Percentiles rank a stretch among this genome's conserved stretches.
These are phyloP conservation scores for Vickermania ingenoplastis DNA, from an alignment of 208 protist genomes.

Conservation along the genomic window DNA sequence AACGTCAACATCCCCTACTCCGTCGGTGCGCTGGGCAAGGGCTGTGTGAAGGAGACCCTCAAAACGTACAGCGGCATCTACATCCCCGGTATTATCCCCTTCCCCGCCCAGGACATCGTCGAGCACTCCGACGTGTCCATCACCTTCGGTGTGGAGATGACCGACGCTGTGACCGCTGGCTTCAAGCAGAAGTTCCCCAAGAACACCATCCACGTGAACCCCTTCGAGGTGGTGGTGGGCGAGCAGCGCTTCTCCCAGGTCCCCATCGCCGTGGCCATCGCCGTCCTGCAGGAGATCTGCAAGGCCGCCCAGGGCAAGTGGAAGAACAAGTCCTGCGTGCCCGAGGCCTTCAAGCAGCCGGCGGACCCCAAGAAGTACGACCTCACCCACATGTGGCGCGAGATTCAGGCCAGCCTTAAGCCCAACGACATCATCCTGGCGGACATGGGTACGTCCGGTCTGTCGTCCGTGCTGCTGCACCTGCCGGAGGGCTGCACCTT, in stretches of 20 bases:
- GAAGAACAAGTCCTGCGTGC: too few species aligned
- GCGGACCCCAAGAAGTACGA: slow-evolving; percentile 12
- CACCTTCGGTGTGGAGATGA: background rate
- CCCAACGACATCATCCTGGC: slow-evolving; percentile 29
- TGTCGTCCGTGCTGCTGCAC: slow-evolving; percentile 13
- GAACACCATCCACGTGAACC: too few species aligned
- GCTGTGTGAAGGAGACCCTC: slow-evolving; percentile 27
- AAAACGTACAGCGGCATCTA: slow-evolving; percentile 44
- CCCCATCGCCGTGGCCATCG: slow-evolving; percentile 34
- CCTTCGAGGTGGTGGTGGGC: background rate
- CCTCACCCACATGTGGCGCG: slow-evolving; percentile 27
- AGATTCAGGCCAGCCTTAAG: slow-evolving; percentile 19
- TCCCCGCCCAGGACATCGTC: slow-evolving; percentile 10
- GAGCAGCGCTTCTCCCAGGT: background rate
- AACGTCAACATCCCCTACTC: slow-evolving; percentile 31
- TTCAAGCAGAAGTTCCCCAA: slow-evolving; percentile 6
- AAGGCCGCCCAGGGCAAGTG: slow-evolving; percentile 13
- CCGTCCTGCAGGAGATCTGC: slow-evolving; percentile 16
- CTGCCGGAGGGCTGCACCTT: slow-evolving; percentile 15
- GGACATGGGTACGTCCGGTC: slow-evolving; percentile 35
- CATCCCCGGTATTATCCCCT: slow-evolving; percentile 13
- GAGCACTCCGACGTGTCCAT: background rate
- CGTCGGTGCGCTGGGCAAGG: slow-evolving; percentile 23
- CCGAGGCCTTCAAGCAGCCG: too few species aligned
- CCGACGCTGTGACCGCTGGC: background rate